phyloP scores from a whole-genome alignment of 2,329 filamentous ascomycete species.

The Ophiostoma triangulosporum region DNA sequence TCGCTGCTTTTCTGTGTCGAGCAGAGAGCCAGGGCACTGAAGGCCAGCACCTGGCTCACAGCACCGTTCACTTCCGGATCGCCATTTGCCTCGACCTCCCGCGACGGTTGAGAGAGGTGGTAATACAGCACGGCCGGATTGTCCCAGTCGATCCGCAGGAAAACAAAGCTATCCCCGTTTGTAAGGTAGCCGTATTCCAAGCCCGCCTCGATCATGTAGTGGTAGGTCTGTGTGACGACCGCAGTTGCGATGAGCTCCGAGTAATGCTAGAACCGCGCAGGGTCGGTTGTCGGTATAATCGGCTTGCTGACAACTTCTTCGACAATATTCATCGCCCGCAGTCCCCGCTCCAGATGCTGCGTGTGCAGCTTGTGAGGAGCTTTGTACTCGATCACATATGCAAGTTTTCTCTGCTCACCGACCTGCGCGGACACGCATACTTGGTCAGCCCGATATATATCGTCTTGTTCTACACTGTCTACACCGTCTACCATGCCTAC shows the following conservation, averaged over 20 bases:
- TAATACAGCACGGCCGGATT: constrained; percentile 19
- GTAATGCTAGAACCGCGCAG: constrained; percentile 1
- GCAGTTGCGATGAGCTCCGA: constrained; percentile 19
- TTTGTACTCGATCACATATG: background rate
- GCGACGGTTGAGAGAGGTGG: constrained; percentile 19
- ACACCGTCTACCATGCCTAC: too few species aligned
- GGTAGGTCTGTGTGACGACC: constrained; percentile 32
- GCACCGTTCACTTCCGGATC: too few species aligned
- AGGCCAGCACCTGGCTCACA: too few species aligned
- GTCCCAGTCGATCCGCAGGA: constrained; percentile 21
- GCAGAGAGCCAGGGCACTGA: too few species aligned
- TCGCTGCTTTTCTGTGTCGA: too few species aligned
- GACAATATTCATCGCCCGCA: constrained; percentile 28
- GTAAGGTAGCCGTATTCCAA: too few species aligned
- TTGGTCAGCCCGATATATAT: background rate
- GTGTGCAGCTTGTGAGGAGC: background rate
- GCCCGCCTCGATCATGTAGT: constrained; percentile 35
- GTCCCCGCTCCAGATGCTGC: constrained; percentile 27
- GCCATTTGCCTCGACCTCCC: constrained; percentile 17
- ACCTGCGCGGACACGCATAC: background rate
- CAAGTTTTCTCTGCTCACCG: background rate
- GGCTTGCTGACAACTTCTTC: constrained; percentile 18
- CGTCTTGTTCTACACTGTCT: too few species aligned
- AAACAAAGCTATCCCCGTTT: constrained; percentile 30
- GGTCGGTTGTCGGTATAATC: constrained; percentile 16